A percentile compares a stretch with the other conserved stretches of the same genome.
phyloP scores from a whole-genome alignment of 2,329 filamentous ascomycete species.

The Alternaria triticina region DNA sequence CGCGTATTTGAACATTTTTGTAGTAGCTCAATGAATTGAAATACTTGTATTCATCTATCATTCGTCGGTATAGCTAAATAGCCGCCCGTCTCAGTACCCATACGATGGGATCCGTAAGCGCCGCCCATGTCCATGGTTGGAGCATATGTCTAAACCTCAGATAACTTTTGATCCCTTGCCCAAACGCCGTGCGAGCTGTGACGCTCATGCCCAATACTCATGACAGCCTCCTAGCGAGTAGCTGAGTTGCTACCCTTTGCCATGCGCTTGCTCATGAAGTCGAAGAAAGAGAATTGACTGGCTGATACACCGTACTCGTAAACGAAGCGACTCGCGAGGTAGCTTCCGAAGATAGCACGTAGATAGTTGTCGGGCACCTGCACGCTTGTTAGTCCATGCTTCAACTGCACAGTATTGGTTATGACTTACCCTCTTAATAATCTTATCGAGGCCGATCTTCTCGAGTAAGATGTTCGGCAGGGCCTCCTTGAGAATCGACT shows the following conservation, averaged over 20 bases:
- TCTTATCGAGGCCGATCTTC: conserved; percentile 89
- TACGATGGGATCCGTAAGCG: conserved; percentile 10
- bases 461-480: conserved; percentile 82
- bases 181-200: conserved; percentile 4
- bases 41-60: conserved; percentile 12
- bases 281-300: conserved; percentile 97
- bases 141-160: neutral
- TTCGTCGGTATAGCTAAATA: conserved; percentile 5
- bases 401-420: neutral
- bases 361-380: conserved; percentile 89
- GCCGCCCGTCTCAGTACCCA: conserved; percentile 6
- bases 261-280: conserved; percentile 70
- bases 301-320: conserved; percentile 93
- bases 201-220: neutral
- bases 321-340: conserved; percentile 92
- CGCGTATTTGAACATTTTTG: neutral
- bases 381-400: conserved; percentile 23
- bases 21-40: neutral
- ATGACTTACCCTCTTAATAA: conserved; percentile 73
- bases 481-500: conserved; percentile 81
- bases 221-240: conserved; percentile 5
- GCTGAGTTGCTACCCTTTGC: conserved; percentile 30
- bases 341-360: conserved; percentile 93
- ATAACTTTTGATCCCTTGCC: conserved; percentile 5
- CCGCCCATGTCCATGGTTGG: conserved; percentile 3